Evolutionary conservation across 306 rosid genomes (phyloP).

Genomic region (Nissolia schottii): DNA sequence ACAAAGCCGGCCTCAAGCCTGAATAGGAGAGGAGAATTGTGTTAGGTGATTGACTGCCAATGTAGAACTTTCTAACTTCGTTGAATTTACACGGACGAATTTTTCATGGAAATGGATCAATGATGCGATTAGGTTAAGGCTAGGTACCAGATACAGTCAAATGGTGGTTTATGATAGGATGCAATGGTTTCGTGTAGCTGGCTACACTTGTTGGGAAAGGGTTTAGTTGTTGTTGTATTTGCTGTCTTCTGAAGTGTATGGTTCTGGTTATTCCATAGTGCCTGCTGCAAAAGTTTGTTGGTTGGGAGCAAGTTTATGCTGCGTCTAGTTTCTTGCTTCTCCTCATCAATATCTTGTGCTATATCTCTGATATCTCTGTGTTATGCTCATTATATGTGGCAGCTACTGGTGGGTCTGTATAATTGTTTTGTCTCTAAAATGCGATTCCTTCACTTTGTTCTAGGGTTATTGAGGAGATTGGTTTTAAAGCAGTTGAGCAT

Average conservation of each 20-base stretch:
- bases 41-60: neutral
- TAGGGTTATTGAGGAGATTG: constrained; percentile 86
- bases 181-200: too few relatives aligned
- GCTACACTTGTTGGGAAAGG: neutral
- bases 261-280: neutral
- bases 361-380: neutral
- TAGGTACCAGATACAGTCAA: neutral
- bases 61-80: neutral
- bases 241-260: neutral
- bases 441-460: neutral
- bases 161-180: neutral
- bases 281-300: neutral
- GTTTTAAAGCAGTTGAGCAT: constrained; percentile 67
- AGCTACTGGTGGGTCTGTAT: neutral
- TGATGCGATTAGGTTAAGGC: neutral
- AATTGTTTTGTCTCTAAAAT: neutral
- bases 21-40: too few relatives aligned
- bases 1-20: too few relatives aligned
- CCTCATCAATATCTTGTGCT: neutral
- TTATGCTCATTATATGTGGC: neutral
- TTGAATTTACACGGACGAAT: neutral
- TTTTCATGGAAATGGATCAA: too few relatives aligned
- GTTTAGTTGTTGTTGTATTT: neutral
- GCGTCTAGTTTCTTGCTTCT: neutral
- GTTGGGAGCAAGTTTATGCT: neutral